Evolutionary conservation across 2,329 filamentous ascomycete genomes (phyloP).

Genomic region (Ilyonectria robusta): DNA sequence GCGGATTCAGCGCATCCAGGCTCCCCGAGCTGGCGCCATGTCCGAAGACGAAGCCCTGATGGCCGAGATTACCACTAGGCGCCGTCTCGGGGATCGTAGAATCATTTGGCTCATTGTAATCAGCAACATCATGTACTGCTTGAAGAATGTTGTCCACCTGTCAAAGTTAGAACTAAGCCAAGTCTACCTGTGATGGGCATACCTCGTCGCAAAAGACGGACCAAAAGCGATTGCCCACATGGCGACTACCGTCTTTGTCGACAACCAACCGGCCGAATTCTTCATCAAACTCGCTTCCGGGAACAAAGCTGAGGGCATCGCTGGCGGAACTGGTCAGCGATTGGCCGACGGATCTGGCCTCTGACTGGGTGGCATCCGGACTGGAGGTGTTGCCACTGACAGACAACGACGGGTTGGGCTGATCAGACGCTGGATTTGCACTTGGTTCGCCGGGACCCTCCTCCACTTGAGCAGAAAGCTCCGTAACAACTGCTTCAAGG

Average conservation of each 20-base stretch:
- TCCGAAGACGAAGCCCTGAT: constrained; percentile 41
- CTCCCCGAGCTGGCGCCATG: constrained; percentile 22
- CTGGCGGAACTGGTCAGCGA: constrained; percentile 21
- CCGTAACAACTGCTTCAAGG: constrained; percentile 51
- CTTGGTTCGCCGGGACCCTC: constrained; percentile 32
- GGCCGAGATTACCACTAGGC: background rate
- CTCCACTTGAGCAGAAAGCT: constrained; percentile 49
- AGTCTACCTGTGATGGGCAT: background rate
- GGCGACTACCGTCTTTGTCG: constrained; percentile 44
- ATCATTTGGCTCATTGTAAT: constrained; percentile 22
- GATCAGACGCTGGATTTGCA: background rate
- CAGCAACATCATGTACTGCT: constrained; percentile 47
- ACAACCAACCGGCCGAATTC: constrained; percentile 50
- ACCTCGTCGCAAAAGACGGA: constrained; percentile 51
- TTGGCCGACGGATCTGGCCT: constrained; percentile 25
- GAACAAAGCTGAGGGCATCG: constrained; percentile 19
- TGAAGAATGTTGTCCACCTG: constrained; percentile 50
- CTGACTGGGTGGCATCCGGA: constrained; percentile 23
- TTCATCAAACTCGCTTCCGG: constrained; percentile 44
- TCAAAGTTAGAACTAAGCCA: constrained; percentile 6
- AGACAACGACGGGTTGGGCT: background rate
- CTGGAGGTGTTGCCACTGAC: constrained; percentile 2
- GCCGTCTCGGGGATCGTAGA: constrained; percentile 12
- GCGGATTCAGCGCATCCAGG: constrained; percentile 39
- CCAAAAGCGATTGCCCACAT: constrained; percentile 51